Evolutionary conservation across 2,329 filamentous ascomycete genomes (phyloP).

Genomic region (Arthroderma sp.): DNA sequence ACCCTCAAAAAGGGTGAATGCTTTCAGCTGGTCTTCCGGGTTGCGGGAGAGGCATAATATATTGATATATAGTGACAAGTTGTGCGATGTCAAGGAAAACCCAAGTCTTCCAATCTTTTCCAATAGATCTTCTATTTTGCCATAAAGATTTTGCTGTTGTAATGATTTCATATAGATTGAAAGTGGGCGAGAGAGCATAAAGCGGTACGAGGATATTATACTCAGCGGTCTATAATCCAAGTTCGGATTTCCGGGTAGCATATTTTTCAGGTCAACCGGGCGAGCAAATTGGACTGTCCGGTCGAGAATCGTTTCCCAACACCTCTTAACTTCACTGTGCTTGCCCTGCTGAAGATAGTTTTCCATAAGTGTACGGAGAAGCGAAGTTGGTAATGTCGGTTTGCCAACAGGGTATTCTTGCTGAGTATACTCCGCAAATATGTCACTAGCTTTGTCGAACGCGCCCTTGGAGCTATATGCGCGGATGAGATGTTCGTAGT

Average conservation of each 20-base stretch:
- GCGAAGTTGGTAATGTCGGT: conserved; percentile 28
- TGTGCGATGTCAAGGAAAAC: conserved; percentile 60
- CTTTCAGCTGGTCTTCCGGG: conserved; percentile 40
- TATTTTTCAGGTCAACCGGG: conserved; percentile 10
- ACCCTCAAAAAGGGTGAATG: conserved; percentile 62
- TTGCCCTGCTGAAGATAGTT: conserved; percentile 43
- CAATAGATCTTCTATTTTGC: conserved; percentile 40
- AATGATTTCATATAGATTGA: conserved; percentile 42
- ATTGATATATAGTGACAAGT: conserved; percentile 70
- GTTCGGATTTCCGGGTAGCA: neutral
- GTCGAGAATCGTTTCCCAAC: conserved; percentile 51
- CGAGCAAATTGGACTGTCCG: conserved; percentile 36
- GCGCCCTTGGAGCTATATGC: conserved; percentile 38
- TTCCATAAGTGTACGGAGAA: conserved; percentile 56
- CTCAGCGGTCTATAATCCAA: neutral
- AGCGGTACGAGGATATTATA: conserved; percentile 31
- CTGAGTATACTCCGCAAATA: conserved; percentile 42
- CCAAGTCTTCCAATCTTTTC: conserved; percentile 48
- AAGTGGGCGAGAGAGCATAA: conserved; percentile 37
- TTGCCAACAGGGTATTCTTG: conserved; percentile 3
- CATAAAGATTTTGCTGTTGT: conserved; percentile 39
- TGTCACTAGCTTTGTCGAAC: conserved; percentile 37
- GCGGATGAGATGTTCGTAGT: conserved; percentile 44
- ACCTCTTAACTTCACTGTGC: conserved; percentile 48
- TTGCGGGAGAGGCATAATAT: conserved; percentile 48